Conservation (phyloP, 768 basidiomycete species). For the Leccinum pellstonianum region DNA sequence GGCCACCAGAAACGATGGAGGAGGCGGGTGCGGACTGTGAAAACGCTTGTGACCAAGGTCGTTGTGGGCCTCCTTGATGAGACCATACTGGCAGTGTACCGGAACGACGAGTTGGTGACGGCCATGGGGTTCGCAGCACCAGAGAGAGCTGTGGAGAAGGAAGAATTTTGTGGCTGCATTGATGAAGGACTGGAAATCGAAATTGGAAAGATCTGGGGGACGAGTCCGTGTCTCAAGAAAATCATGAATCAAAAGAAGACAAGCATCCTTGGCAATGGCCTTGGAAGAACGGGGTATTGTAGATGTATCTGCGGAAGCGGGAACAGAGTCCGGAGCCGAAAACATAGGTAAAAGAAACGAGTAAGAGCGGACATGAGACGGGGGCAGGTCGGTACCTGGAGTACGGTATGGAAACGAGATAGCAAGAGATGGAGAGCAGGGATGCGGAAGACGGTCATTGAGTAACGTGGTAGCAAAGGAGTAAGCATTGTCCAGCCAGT, state of each 20-base stretch:
- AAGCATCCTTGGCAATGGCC: not conserved
- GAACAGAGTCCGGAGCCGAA: not conserved
- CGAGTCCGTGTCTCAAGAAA: not conserved
- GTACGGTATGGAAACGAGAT: not conserved
- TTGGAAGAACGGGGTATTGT: not conserved
- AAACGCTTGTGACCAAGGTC: too few relatives aligned
- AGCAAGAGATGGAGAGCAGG: not conserved
- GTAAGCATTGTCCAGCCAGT: not conserved
- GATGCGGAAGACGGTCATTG: not conserved
- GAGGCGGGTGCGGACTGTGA: too few relatives aligned
- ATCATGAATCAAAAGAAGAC: not conserved
- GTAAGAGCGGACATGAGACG: too few relatives aligned
- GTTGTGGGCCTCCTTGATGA: too few relatives aligned
- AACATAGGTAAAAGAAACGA: not conserved
- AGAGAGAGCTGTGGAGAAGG: not conserved
- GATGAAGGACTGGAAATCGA: not conserved
- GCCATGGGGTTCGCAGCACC: too few relatives aligned
- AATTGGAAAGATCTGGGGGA: not conserved
- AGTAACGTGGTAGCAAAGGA: not conserved
- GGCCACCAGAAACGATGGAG: too few relatives aligned
- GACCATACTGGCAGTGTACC: too few relatives aligned
- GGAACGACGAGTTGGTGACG: too few relatives aligned
- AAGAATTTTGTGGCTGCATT: not conserved
- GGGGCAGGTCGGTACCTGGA: not conserved
- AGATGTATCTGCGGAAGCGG: not conserved